A percentile compares a stretch with the other conserved stretches of the same genome.
Conservation (phyloP, 805 yeast species). For the Kodamaea jinghongensis region DNA sequence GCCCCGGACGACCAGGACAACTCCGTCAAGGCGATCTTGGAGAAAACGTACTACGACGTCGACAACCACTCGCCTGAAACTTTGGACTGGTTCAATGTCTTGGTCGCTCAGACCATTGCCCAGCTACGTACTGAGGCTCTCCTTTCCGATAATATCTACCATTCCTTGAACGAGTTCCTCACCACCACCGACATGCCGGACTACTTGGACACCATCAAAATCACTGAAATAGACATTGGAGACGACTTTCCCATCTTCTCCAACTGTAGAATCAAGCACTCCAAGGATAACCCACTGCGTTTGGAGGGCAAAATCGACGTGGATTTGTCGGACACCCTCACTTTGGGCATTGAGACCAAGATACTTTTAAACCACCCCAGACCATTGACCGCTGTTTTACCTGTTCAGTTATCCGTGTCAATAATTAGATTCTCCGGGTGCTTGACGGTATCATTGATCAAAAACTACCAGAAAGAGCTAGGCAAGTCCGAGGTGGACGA, state of each 20-base stretch:
- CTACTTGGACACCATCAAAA: slow-evolving; percentile 70
- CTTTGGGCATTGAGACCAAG: slow-evolving; percentile 81
- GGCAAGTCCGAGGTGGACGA: slow-evolving; percentile 10
- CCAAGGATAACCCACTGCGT: slow-evolving; percentile 50
- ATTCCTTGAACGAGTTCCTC: slow-evolving; percentile 68
- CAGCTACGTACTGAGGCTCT: slow-evolving; percentile 90
- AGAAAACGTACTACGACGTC: slow-evolving; percentile 90
- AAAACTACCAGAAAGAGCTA: slow-evolving; percentile 39
- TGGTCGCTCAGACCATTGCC: slow-evolving; percentile 85
- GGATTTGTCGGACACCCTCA: slow-evolving; percentile 80
- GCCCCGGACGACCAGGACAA: slow-evolving; percentile 18
- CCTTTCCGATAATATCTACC: slow-evolving; percentile 77
- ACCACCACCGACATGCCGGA: slow-evolving; percentile 67
- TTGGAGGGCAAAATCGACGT: slow-evolving; percentile 88
- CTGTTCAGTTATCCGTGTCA: slow-evolving; percentile 80
- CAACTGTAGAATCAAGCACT: slow-evolving; percentile 77
- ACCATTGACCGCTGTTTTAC: slow-evolving; percentile 81
- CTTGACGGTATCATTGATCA: slow-evolving; percentile 68
- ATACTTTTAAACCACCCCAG: slow-evolving; percentile 78
- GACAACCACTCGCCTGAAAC: slow-evolving; percentile 85
- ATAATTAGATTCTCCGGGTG: slow-evolving; percentile 90
- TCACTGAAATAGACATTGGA: slow-evolving; percentile 89
- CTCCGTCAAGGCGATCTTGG: slow-evolving; percentile 54
- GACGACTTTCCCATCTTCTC: slow-evolving; percentile 94
- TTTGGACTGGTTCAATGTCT: slow-evolving; percentile 93